Conservation (phyloP, 805 yeast genomes). For the Danielia oregonensis region DNA sequence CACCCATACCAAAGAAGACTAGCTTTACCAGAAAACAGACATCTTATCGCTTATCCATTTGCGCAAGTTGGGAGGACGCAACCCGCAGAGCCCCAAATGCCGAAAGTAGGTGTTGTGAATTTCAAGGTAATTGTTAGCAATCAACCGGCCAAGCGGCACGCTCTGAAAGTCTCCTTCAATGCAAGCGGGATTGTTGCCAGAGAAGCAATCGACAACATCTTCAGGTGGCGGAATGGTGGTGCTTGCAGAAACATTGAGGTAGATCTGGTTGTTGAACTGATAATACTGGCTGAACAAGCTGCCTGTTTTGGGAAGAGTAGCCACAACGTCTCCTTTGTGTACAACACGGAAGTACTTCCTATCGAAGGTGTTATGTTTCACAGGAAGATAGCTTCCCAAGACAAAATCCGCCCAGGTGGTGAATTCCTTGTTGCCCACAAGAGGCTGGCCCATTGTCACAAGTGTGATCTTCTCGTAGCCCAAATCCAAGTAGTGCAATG, state of each 20-base stretch:
- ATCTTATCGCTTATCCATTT: no score
- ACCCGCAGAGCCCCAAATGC: constrained; percentile 30
- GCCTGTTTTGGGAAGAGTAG: constrained; percentile 24
- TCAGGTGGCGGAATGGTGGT: constrained; percentile 21
- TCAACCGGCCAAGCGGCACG: constrained; percentile 1
- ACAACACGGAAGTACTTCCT: constrained; percentile 21
- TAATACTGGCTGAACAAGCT: constrained; percentile 15
- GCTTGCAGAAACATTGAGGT: constrained; percentile 28
- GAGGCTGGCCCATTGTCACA: constrained; percentile 45
- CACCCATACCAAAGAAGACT: no score
- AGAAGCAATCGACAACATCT: constrained; percentile 32
- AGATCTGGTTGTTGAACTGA: constrained; percentile 37
- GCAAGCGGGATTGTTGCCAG: constrained; percentile 26
- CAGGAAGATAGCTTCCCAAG: constrained; percentile 24
- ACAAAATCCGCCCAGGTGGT: constrained; percentile 32
- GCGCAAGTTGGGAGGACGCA: constrained; percentile 4
- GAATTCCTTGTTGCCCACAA: constrained; percentile 38
- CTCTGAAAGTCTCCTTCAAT: constrained; percentile 27
- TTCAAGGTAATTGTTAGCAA: constrained; percentile 20
- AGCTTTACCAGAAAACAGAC: no score
- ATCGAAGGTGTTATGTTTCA: constrained; percentile 17
- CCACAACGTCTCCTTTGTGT: constrained; percentile 25
- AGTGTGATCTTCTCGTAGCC: constrained; percentile 29
- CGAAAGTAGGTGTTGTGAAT: constrained; percentile 38
- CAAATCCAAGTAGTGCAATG: constrained; percentile 32